Base-by-base conservation (phyloP, 768 basidiomycete species). In the Ramaria sp. region DNA sequence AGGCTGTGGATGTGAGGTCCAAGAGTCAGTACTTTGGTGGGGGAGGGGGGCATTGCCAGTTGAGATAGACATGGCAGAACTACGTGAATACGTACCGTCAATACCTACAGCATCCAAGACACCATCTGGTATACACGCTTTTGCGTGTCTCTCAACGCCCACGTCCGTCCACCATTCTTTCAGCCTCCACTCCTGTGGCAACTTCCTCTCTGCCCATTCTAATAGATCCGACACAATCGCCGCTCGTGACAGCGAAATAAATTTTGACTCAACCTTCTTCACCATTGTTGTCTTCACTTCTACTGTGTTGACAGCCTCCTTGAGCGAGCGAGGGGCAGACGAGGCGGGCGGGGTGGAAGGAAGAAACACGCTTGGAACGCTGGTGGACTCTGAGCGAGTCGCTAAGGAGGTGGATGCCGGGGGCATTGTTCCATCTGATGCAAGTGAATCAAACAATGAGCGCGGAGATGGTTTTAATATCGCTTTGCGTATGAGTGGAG, bases 81-180 rank as follows among this genome's bases (percentile, higher is more conserved):
- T 7, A 13, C 3, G 22, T 59, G n/a, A 30, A 46, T 46, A 72
- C 70, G 2, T 55, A 88, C 88, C 82, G 71, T 86, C 77, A 43
- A 86, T 66, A 13, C 80, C 70, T 20, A 82, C 73, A 0, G 79
- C 75, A 63, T 87, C 85, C 41, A 88, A 63, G 64, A 84, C 81
- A 51, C 78, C 64, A 59, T 80, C 76, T 27, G 85, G 83, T 59
- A 88, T 67, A 62, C 73, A 75, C 46, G 70, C 74, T 65, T 82
- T 80, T 7, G 78, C 80, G 0, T 69, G 64, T 63, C 75, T 77
- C 59, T 79, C 75, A 55, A 75, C 58, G 46, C 87, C 70, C 53
- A 81, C 81, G 48, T 71, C 65, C 24, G 66, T 75, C 81, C 83
- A 84, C 86, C 84, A 88, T 15, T 57, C 54, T 27, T 66, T 59